Evolutionary conservation across 2,329 filamentous ascomycete species (phyloP), one percentile per base, ranked within the genome.

Genomic region (Alternaria metachromatica): DNA sequence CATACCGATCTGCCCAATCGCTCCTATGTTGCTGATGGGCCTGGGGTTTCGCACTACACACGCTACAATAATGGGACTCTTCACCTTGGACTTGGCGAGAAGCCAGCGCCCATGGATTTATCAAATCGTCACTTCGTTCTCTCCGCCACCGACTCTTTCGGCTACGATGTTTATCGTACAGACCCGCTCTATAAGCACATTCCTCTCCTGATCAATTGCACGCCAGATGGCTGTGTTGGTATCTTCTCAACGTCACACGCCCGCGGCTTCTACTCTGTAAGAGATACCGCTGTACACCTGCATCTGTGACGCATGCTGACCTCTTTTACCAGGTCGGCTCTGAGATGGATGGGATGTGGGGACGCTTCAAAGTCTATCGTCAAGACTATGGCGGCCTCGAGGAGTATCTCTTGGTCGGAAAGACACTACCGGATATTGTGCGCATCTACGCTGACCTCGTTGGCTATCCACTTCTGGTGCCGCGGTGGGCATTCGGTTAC

Each of bases 151-250:
- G 90, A 93, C 76, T 90, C 87, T 41, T 93, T 93, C 69, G 89
- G 90, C 3, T 92, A 93, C 72, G 90, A 93, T 69, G 86, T 88
- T 5, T 88, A 92, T 73, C 85, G 86, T 10, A 90, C 89, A 3
- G 90, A 93, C 75, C 90, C 90, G 0, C 82, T 92, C 58, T 93
- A 93, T 81, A 93, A 93, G 79, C 89, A 92, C 71, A 91, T 92
- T 43, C 91, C 91, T 0, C 83, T 93, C 0, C 82, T 93, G 26
- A 89, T 93, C 78, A 91, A 91, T 59, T 88, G 87, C 0, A 89
- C 87, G 0, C 86, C 88, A 0, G 73, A 85, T 3, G 90, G 89
- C 0, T 90, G 87, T 55, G 85, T 92, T 0, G 90, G 85, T 0
- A 85, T 89, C 18, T 91, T 93, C 76, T 92, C 90, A 0, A 90